Evolutionary conservation across 768 basidiomycete genomes (phyloP).

Genomic region (Glaciozyma martinii): DNA sequence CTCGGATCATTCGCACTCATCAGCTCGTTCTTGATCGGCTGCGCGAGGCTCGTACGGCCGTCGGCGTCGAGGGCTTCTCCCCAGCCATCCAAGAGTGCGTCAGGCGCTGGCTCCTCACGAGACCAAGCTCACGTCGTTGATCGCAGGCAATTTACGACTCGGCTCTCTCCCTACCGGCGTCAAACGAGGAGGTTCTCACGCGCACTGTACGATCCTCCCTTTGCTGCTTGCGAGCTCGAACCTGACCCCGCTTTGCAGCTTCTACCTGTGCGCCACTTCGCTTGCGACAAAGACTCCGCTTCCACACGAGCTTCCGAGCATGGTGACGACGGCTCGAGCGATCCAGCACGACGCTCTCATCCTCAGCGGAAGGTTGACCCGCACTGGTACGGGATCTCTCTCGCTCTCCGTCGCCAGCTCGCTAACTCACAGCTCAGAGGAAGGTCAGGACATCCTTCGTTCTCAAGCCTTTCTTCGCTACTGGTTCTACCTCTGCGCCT

Average conservation of each 20-base stretch:
- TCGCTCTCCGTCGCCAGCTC: too few relatives aligned
- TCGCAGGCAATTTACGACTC: constrained; percentile 26
- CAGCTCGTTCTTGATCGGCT: constrained; percentile 35
- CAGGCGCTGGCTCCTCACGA: too few relatives aligned
- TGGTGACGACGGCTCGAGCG: constrained; percentile 11
- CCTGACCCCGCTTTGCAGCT: neutral
- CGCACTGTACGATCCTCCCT: neutral
- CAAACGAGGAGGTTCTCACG: constrained; percentile 25
- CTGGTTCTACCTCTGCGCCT: constrained; percentile 30
- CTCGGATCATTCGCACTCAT: constrained; percentile 30
- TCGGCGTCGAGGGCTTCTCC: constrained; percentile 20
- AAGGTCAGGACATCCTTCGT: constrained; percentile 27
- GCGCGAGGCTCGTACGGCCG: constrained; percentile 24
- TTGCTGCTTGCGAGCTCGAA: too few relatives aligned
- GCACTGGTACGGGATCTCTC: neutral
- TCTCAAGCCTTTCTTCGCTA: constrained; percentile 30
- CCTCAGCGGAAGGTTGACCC: constrained; percentile 25
- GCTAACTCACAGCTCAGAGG: constrained; percentile 15
- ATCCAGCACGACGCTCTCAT: constrained; percentile 33
- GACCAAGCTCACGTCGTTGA: too few relatives aligned
- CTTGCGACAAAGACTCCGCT: constrained; percentile 34
- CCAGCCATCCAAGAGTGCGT: constrained; percentile 13
- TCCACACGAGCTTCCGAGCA: constrained; percentile 29
- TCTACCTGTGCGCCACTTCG: constrained; percentile 32
- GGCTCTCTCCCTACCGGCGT: constrained; percentile 32